A percentile compares a stretch with the other conserved stretches of the same genome.
Evolutionary conservation across 306 rosid species (phyloP).

Genomic region (Hippophae gyantsensis): DNA sequence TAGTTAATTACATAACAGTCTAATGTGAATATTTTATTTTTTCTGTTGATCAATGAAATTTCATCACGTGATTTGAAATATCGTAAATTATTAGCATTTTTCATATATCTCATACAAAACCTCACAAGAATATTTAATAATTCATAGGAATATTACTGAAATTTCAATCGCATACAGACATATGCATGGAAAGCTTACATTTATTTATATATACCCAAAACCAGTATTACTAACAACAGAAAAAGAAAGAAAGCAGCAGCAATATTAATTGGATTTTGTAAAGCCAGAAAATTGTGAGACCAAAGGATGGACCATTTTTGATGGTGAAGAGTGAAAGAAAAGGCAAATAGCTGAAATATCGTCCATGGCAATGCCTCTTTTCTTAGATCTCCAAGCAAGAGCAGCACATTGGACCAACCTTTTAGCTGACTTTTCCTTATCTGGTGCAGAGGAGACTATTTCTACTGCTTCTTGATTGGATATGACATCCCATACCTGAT

Average conservation of each 20-base stretch:
- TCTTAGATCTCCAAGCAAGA: conserved; percentile 61
- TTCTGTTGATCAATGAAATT: no score
- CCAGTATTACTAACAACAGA: background rate
- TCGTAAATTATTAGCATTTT: no score
- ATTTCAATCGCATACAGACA: no score
- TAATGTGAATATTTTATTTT: no score
- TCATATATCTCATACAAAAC: no score
- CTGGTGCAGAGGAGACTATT: conserved; percentile 35
- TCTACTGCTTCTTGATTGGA: conserved; percentile 63
- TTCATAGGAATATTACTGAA: no score
- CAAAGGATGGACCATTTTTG: conserved; percentile 3
- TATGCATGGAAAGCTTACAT: no score
- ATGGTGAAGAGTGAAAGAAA: conserved; percentile 32
- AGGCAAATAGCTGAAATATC: conserved; percentile 72
- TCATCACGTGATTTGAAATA: no score
- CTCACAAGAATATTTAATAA: no score
- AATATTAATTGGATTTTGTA: conserved; percentile 1
- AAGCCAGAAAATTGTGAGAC: conserved; percentile 13
- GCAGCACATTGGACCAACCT: conserved; percentile 51
- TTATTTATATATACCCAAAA: no score
- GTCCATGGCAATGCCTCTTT: conserved; percentile 55
- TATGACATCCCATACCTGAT: conserved; percentile 66
- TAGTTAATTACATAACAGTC: no score
- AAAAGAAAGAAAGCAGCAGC: background rate
- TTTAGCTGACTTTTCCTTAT: conserved; percentile 49